Evolutionary conservation across 768 basidiomycete genomes (phyloP).

Genomic region (Hortiboletus flavorubellus): DNA sequence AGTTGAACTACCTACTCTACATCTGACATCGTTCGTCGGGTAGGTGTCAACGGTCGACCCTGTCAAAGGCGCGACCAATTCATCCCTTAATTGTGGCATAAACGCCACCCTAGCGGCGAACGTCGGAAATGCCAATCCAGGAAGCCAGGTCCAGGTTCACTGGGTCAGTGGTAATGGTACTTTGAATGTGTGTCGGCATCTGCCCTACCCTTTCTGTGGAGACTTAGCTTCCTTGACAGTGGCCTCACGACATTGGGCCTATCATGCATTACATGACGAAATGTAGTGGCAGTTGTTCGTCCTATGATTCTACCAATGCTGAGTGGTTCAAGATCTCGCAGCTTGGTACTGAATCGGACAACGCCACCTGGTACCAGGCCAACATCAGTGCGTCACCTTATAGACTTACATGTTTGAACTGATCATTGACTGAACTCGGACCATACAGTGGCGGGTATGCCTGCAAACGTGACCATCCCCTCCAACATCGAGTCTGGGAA

Average conservation of each 20-base stretch:
- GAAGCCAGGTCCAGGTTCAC: slow-evolving; percentile 47
- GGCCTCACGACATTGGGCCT: slow-evolving; percentile 61
- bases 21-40: neutral
- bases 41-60: slow-evolving; percentile 39
- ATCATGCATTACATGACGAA: slow-evolving; percentile 71
- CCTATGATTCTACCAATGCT: slow-evolving; percentile 55
- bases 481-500: slow-evolving; percentile 56
- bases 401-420: neutral
- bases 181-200: slow-evolving; percentile 28
- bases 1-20: neutral
- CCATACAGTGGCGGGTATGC: slow-evolving; percentile 33
- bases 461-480: slow-evolving; percentile 45
- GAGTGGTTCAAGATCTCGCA: slow-evolving; percentile 75
- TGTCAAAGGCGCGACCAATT: slow-evolving; percentile 56
- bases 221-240: slow-evolving; percentile 24
- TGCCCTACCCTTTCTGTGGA: neutral
- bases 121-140: slow-evolving; percentile 57
- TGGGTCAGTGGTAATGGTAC: slow-evolving; percentile 49
- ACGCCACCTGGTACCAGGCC: slow-evolving; percentile 46
- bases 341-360: slow-evolving; percentile 37
- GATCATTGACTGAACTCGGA: neutral
- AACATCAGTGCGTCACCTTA: slow-evolving; percentile 42
- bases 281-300: slow-evolving; percentile 54
- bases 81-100: slow-evolving; percentile 57
- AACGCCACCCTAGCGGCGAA: slow-evolving; percentile 47